These are phyloP conservation scores for Aureobasidium sp. DNA, from an alignment of 2,329 filamentous ascomycete genomes.

Conservation along the genomic window DNA sequence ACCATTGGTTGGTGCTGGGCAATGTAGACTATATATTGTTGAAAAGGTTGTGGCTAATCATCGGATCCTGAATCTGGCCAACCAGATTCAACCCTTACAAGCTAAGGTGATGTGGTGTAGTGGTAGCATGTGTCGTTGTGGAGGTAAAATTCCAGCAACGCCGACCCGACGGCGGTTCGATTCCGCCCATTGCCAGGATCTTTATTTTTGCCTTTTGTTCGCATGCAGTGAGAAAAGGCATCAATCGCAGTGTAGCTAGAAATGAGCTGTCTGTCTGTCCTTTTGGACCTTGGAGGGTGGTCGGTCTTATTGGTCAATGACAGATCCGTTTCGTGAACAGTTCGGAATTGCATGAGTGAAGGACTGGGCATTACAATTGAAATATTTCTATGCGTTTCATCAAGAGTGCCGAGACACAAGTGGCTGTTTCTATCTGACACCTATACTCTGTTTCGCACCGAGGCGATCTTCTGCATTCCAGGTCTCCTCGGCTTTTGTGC, in stretches of 20 bases:
- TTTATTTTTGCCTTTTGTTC: background rate
- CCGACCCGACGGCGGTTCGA: conserved; percentile 18
- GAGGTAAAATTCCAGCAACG: conserved; percentile 6
- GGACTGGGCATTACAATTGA: background rate
- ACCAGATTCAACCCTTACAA: conserved; percentile 6
- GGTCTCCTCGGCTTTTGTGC: conserved; percentile 79
- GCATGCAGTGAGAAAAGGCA: too few relatives aligned
- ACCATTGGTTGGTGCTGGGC: too few relatives aligned
- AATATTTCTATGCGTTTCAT: background rate
- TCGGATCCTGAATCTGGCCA: conserved; percentile 15
- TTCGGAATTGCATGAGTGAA: too few relatives aligned
- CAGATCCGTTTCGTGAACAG: too few relatives aligned
- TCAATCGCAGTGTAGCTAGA: too few relatives aligned
- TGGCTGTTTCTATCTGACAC: conserved; percentile 6
- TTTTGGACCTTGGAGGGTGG: too few relatives aligned
- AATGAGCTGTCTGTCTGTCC: too few relatives aligned
- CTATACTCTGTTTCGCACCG: conserved; percentile 1
- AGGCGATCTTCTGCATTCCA: conserved; percentile 47
- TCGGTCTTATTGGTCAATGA: too few relatives aligned
- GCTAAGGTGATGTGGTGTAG: conserved; percentile 15
- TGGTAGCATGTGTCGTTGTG: conserved; percentile 15
- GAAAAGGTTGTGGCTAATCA: background rate
- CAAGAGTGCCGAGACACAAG: background rate
- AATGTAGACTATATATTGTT: background rate
- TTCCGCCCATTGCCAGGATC: conserved; percentile 17